Base-by-base conservation (phyloP, 2,329 filamentous ascomycete genomes). In the Tolypocladium ovalisporum region DNA sequence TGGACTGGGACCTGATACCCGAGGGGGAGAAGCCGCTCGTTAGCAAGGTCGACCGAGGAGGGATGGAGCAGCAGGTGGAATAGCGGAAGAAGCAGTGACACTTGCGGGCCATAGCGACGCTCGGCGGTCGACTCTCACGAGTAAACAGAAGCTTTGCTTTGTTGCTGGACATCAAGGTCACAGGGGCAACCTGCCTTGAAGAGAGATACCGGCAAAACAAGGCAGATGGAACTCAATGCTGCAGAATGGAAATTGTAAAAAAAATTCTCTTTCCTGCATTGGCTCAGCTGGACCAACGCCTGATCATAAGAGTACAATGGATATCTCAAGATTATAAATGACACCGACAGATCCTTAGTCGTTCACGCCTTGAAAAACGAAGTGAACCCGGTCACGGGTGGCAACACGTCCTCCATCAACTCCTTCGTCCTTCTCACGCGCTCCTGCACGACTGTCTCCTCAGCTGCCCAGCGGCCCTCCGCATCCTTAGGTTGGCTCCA, bases 381-480 rank as follows among this genome's bases (percentile, higher is more conserved):
- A 49, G 63, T 58, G 34, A 77, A 54, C 3, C 70, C 69, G 5
- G 66, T 58, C 19, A 61, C 60, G 0, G 74, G 74, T 35, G 72
- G 70, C 60, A 71, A 67, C 2, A 79, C 59, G 39, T 80, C 76
- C 49, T 83, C 79, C 54, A 84, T 61, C 27, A 84, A 60, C 59
- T 82, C 79, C 63, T 71, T 72, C 2, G 79, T 80, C 62, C 81
- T 71, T 59, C 75, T 73, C 56, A 72, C 72, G 54, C 81, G 70
- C 62, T 84, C 82, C 62, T 71, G 69, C 24, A 84, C 77, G 2
- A 83, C 80, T 42, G 75, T 73, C 60, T 79, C 73, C 66, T 85
- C 82, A 0, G 80, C 80, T 9, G 71, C 72, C 80, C 81, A 84
- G 32, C 81, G 71, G 7, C 75, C 76, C 32, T 74, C 71, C 13